These are phyloP conservation scores for Vitellaria paradoxa DNA, from an alignment of 179 eudicot species.

Conservation along the genomic window DNA sequence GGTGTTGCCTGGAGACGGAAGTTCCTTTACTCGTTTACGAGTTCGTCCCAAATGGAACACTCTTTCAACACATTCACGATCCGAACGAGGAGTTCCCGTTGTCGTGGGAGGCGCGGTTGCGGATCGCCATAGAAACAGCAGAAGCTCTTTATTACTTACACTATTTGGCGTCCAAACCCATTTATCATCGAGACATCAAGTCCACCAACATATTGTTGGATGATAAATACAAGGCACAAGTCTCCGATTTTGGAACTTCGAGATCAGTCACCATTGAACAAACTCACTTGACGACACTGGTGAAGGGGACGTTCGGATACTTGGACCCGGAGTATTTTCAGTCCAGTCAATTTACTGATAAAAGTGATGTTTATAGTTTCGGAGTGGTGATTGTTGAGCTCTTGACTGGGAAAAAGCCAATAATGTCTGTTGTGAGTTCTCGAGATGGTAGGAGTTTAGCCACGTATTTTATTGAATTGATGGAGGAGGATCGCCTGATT, in stretches of 20 bases:
- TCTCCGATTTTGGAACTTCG: conserved; percentile 52
- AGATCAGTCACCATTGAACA: conserved; percentile 39
- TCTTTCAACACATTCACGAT: conserved; percentile 4
- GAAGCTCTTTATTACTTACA: conserved; percentile 29
- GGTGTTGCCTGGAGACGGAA: conserved; percentile 17
- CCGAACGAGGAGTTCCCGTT: not conserved
- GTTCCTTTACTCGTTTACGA: conserved; percentile 22
- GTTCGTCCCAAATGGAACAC: conserved; percentile 11
- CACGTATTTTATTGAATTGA: not conserved
- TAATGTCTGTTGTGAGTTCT: not conserved
- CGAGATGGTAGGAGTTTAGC: conserved; percentile 9
- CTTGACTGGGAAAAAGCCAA: conserved; percentile 30
- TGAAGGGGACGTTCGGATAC: conserved; percentile 46
- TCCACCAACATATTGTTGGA: conserved; percentile 42
- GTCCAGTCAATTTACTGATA: conserved; percentile 36
- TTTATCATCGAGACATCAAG: conserved; percentile 49
- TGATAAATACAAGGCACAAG: conserved; percentile 26
- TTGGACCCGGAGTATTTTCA: conserved; percentile 46
- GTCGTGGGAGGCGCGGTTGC: conserved; percentile 25
- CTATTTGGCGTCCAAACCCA: conserved; percentile 33
- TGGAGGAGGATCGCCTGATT: conserved; percentile 1
- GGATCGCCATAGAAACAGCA: conserved; percentile 27
- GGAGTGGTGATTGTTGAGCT: conserved; percentile 50
- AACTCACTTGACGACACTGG: conserved; percentile 32
- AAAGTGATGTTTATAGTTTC: conserved; percentile 59